Percentiles rank a stretch among this genome's conserved stretches.
phyloP scores from a whole-genome alignment of 768 basidiomycete species.

The Tricholoma matsutake region DNA sequence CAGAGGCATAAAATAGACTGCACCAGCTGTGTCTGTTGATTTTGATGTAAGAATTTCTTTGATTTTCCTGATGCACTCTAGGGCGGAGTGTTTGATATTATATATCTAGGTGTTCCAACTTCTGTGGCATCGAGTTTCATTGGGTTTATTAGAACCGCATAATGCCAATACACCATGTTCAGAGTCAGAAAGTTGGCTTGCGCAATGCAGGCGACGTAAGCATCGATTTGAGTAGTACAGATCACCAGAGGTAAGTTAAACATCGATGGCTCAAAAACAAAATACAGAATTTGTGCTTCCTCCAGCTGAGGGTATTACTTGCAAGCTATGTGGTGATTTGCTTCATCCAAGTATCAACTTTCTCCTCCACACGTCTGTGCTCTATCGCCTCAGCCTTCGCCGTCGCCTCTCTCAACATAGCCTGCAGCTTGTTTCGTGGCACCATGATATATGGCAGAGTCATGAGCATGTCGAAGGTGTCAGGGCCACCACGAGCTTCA shows the following conservation, averaged over 20 bases:
- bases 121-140: too few relatives aligned
- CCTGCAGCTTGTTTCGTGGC: slow-evolving; percentile 10
- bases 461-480: slow-evolving; percentile 10
- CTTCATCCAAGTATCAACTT: slow-evolving; percentile 14
- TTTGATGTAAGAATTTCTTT: too few relatives aligned
- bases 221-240: not conserved
- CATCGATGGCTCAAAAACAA: not conserved
- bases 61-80: too few relatives aligned
- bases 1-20: too few relatives aligned
- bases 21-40: too few relatives aligned
- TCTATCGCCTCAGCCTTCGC: slow-evolving; percentile 9
- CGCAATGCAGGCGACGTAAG: not conserved
- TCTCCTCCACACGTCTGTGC: slow-evolving; percentile 12
- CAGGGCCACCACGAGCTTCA: slow-evolving; percentile 5
- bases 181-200: too few relatives aligned
- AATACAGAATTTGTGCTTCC: not conserved
- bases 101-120: too few relatives aligned
- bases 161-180: too few relatives aligned
- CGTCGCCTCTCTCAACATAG: slow-evolving; percentile 9
- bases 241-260: too few relatives aligned
- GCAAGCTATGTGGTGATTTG: not conserved
- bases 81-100: too few relatives aligned
- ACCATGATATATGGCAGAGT: slow-evolving; percentile 12
- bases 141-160: too few relatives aligned
- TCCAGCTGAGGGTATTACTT: not conserved